These are phyloP conservation scores for Cladochytrium replicatum DNA, from an alignment of 192 early-diverging fungal species.

Conservation along the genomic window DNA sequence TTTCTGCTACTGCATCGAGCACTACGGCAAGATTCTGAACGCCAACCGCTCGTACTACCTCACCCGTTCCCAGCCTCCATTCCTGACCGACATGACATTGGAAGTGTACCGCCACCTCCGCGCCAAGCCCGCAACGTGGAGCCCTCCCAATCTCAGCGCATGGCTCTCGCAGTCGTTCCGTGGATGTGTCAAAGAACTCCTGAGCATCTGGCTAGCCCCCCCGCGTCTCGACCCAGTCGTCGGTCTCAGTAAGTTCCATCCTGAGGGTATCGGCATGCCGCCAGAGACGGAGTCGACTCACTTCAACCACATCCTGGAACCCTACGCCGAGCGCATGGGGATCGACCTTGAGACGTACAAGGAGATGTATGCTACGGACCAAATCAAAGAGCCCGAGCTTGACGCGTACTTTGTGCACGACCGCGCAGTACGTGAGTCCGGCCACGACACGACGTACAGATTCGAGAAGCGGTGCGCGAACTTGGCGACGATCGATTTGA, in stretches of 20 bases:
- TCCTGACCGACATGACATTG: constrained; percentile 92
- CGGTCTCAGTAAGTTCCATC: constrained; percentile 74
- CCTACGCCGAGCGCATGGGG: constrained; percentile 59
- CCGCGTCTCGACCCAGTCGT: constrained; percentile 68
- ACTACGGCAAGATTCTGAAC: constrained; percentile 98
- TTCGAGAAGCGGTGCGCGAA: constrained; percentile 84
- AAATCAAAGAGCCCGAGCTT: constrained; percentile 67
- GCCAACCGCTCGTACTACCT: constrained; percentile 97
- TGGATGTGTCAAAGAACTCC: constrained; percentile 84
- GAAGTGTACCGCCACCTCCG: constrained; percentile 61
- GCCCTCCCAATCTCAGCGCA: too few species aligned
- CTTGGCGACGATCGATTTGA: constrained; percentile 89
- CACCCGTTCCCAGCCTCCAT: constrained; percentile 93
- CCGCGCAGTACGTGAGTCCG: constrained; percentile 94
- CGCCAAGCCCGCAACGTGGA: constrained; percentile 20
- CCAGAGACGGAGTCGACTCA: constrained; percentile 81
- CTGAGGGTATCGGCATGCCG: constrained; percentile 89
- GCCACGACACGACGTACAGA: constrained; percentile 93
- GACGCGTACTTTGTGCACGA: constrained; percentile 97
- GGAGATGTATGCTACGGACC: constrained; percentile 54
- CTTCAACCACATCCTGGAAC: constrained; percentile 69
- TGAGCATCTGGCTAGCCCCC: constrained; percentile 77
- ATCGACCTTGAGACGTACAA: constrained; percentile 53
- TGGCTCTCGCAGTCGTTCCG: constrained; percentile 64
- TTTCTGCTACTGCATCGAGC: constrained; percentile 92